phyloP scores from a whole-genome alignment of 2,329 filamentous ascomycete species.

The Phoma sp. region DNA sequence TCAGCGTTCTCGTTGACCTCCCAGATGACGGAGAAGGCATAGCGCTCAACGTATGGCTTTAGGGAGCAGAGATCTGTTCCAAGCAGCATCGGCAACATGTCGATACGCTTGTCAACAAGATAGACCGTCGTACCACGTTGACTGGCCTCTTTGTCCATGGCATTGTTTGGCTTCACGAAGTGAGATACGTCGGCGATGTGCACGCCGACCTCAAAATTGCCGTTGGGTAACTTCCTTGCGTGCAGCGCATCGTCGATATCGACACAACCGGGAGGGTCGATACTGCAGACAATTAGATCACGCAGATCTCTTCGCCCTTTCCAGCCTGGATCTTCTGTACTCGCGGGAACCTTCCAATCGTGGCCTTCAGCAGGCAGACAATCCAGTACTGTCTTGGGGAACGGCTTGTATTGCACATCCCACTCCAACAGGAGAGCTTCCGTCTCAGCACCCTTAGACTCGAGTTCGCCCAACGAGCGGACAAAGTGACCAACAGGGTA shows the following conservation, averaged over 20 bases:
- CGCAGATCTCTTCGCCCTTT: constrained; percentile 82
- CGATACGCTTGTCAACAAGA: constrained; percentile 97
- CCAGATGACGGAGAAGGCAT: constrained; percentile 65
- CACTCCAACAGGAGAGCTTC: constrained; percentile 93
- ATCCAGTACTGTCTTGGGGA: constrained; percentile 93
- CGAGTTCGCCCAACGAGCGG: constrained; percentile 87
- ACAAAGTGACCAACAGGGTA: constrained; percentile 95
- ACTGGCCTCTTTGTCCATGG: constrained; percentile 96
- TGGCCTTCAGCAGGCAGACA: constrained; percentile 91
- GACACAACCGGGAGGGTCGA: constrained; percentile 93
- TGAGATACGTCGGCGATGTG: constrained; percentile 99
- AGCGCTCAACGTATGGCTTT: constrained; percentile 93
- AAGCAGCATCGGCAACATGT: constrained; percentile 97
- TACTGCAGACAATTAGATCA: constrained; percentile 90
- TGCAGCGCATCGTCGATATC: constrained; percentile 98
- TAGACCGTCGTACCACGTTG: constrained; percentile 96
- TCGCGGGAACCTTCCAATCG: constrained; percentile 88
- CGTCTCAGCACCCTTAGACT: constrained; percentile 97
- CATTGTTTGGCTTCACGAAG: constrained; percentile 95
- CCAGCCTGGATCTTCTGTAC: constrained; percentile 84
- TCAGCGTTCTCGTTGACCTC: constrained; percentile 86
- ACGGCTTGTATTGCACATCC: constrained; percentile 96
- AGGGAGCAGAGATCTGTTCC: constrained; percentile 96
- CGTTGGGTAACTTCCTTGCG: constrained; percentile 81
- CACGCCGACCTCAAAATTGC: constrained; percentile 94